Evolutionary conservation across 2,329 filamentous ascomycete species (phyloP), one percentile per base, ranked within the genome.

Genomic region (Aspergillus eucalypticola): DNA sequence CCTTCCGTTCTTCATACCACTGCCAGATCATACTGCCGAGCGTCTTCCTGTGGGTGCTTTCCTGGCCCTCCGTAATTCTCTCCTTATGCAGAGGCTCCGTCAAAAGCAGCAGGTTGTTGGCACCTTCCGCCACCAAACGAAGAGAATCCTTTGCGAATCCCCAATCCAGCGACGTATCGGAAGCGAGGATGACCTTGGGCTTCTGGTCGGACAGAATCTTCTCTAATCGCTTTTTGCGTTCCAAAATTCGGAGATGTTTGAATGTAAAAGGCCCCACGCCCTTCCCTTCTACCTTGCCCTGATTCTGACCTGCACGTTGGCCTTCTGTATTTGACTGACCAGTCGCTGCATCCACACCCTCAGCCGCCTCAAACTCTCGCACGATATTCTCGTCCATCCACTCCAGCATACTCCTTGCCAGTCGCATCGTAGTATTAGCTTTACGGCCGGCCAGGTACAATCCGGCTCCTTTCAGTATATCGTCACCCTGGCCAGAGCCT

Each of bases 311-410:
- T 48, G 69, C 62, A 51, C 72, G 69, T 63, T 81, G 81, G 27
- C 74, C 78, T 51, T 79, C 79, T 64, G 68, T 70, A 38, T 75
- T 71, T 10, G 66, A 64, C 60, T 78, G 76, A n/a, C 70, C 69
- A 8, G 68, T 67, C 6, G 69, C 68, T 54, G 69, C 71, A 58
- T 79, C 77, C 23, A 72, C 73, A 38, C 77, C 76, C 60, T 79
- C 76, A 1, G 76, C 81, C 15, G 89, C 87, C 73, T 96, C 93
- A 63, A 96, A 96, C 69, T 98, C 94, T 57, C 92, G 88, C 44
- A 96, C 90, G 60, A 99, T 96, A 60, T 88, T 89, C 71, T 97
- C 93, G 72, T 98, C 93, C 93, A 99, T 98, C 95, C 95, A 99
- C 73, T 99, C 95, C 32, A 99, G 82, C 91, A 99, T 96, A 74